phyloP scores from a whole-genome alignment of 108 stramenopile genomes.

The Tribonema minus region DNA sequence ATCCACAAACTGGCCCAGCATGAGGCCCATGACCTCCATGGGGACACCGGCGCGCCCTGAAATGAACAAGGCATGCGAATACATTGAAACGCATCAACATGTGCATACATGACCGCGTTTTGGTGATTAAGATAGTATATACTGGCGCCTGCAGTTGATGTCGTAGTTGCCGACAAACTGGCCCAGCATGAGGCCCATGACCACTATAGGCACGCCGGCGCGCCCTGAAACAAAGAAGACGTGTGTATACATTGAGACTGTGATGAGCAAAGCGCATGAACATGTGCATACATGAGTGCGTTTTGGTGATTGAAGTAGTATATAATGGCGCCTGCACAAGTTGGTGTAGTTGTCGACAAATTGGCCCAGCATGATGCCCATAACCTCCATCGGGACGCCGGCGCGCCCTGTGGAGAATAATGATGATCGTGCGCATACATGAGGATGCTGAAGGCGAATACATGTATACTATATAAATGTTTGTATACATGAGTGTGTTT shows the following conservation, averaged over 20 bases:
- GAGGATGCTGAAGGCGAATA: too few relatives aligned
- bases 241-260: conserved; percentile 8
- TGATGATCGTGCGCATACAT: background rate
- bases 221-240: conserved; percentile 68
- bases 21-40: conserved; percentile 99
- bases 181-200: conserved; percentile 99
- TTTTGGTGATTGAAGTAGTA: background rate
- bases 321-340: conserved; percentile 60
- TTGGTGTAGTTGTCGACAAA: conserved; percentile 99
- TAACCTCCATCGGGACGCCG: conserved; percentile 99
- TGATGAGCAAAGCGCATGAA: too few relatives aligned
- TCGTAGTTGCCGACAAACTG: conserved; percentile 99
- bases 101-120: background rate
- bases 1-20: conserved; percentile 99
- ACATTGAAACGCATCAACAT: background rate
- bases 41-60: conserved; percentile 94
- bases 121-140: background rate
- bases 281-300: background rate
- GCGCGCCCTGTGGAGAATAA: conserved; percentile 75
- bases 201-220: conserved; percentile 99
- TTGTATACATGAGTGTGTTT: too few relatives aligned
- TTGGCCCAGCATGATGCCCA: conserved; percentile 99
- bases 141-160: conserved; percentile 70
- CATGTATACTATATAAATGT: too few relatives aligned
- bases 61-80: too few relatives aligned